Conservation (phyloP, 352 stramenopile genomes). For the Elongisporangium prolatum region DNA sequence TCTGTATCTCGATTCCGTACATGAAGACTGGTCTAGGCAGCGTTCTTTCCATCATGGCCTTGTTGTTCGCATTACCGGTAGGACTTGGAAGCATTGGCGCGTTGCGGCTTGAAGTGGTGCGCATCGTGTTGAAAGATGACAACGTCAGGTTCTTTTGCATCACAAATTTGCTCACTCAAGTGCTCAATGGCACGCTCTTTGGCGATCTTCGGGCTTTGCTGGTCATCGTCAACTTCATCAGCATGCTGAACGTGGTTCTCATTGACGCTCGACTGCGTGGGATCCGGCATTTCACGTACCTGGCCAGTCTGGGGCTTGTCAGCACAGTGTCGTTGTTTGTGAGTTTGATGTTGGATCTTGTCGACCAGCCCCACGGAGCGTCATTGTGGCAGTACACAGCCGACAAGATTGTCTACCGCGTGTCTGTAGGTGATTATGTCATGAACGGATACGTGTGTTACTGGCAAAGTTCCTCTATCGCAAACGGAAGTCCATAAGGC, state of each 20-base stretch:
- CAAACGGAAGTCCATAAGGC: constrained; percentile 13
- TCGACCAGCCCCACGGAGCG: constrained; percentile 7
- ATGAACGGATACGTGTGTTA: neutral
- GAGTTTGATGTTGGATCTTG: constrained; percentile 14
- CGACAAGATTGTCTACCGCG: neutral
- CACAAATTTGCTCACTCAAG: constrained; percentile 15
- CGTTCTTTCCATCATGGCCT: constrained; percentile 11
- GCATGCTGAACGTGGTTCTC: constrained; percentile 25
- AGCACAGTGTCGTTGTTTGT: constrained; percentile 14
- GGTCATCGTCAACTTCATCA: constrained; percentile 20
- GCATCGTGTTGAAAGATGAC: constrained; percentile 22
- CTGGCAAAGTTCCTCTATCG: constrained; percentile 8
- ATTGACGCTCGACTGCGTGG: constrained; percentile 25
- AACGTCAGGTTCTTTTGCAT: constrained; percentile 39
- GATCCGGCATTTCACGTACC: constrained; percentile 9
- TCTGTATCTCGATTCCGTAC: constrained; percentile 17
- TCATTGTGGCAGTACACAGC: neutral
- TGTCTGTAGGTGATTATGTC: neutral
- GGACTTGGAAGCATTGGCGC: constrained; percentile 20
- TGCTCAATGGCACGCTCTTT: constrained; percentile 21
- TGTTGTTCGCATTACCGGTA: constrained; percentile 18
- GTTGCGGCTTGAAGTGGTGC: constrained; percentile 31
- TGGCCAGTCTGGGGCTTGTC: constrained; percentile 1
- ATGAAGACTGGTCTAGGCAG: constrained; percentile 10
- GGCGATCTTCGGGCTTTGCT: constrained; percentile 20